Evolutionary conservation across 345 rosid species (phyloP), one percentile per base, ranked within the genome.

Genomic region (Toxicodendron radicans): DNA sequence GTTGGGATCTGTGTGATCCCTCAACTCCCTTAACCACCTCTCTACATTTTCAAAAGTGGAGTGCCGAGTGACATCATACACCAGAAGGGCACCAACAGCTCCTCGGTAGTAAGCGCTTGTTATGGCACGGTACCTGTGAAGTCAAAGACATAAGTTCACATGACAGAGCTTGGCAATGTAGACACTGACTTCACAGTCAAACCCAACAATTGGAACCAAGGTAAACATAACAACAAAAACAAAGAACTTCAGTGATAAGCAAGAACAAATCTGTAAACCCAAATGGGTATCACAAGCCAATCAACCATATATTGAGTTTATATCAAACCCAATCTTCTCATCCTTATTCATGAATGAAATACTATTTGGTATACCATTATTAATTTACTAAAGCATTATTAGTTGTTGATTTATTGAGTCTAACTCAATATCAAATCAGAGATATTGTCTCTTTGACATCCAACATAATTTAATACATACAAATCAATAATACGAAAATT

Each of bases 81-180:
- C 92, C 38, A 93, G 97, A 49, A 93, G 80, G 20, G 97, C 98
- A 14, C 98, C 97, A 41, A 93, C 95, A 2, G 98, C 97, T 79
- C 98, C 98, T 43, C 98, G 81, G 81, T 91, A 93, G 83, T 93
- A 93, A 24, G 98, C 98, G 67, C 98, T 93, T 2, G 98, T 93
- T 68, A 93, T 93, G 82, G 98, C 98, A 49, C 98, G 94, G 77
- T 93, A 93, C 91, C 98, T 93, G 49, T 43, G 38, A 20, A 64
- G 16, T 24, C 53, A 70, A 24, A 66, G 68, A 21, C 27, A 59
- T 46, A 7, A 49, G 61, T 70, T 49, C 35, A 63, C 66, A 32
- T 3, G 46, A 68, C 11, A 60, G 35, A 24, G 33, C 58, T 43
- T 23, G 27, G n/a, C 14, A 46, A 35, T 33, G 27, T 30, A 52